These are phyloP conservation scores for Sarocladiaceae sp. DNA, from an alignment of 2,329 filamentous ascomycete genomes.

Conservation along the genomic window DNA sequence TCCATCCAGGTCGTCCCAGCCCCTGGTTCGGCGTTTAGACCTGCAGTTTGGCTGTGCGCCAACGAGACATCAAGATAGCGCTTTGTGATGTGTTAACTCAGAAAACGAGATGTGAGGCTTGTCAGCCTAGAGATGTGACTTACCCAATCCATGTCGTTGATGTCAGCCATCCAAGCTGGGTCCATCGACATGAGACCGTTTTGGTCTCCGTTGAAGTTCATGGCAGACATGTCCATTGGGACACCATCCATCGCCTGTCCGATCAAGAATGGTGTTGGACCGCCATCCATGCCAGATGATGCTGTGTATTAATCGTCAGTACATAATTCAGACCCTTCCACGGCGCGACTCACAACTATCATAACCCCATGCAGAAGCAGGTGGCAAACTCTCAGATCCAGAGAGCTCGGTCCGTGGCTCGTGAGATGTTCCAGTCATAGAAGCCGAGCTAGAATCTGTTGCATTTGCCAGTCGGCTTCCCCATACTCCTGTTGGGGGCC, in stretches of 20 bases:
- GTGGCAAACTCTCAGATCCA: not conserved
- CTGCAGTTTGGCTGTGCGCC: constrained; percentile 25
- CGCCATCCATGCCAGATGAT: not conserved
- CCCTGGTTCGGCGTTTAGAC: constrained; percentile 17
- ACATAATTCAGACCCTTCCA: not conserved
- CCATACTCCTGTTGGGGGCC: constrained; percentile 9
- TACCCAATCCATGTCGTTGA: constrained; percentile 35
- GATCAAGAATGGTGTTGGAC: constrained; percentile 7
- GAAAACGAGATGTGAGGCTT: not conserved
- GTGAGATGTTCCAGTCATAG: constrained; percentile 11
- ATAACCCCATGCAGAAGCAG: not conserved
- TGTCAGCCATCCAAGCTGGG: constrained; percentile 29
- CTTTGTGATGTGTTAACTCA: constrained; percentile 15
- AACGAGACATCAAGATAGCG: constrained; percentile 30
- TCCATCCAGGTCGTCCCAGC: constrained; percentile 26
- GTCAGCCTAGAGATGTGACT: constrained; percentile 13
- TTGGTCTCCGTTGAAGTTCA: constrained; percentile 12
- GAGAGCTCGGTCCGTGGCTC: constrained; percentile 2
- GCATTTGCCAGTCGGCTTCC: not conserved
- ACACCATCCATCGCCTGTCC: constrained; percentile 1
- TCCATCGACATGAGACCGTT: constrained; percentile 25
- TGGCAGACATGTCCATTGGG: constrained; percentile 18
- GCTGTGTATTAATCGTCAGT: not conserved
- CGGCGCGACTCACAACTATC: constrained; percentile 3
- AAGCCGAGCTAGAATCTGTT: constrained; percentile 12